These are phyloP conservation scores for Mimosa bimucronata DNA, from an alignment of 306 rosid genomes.

Conservation along the genomic window DNA sequence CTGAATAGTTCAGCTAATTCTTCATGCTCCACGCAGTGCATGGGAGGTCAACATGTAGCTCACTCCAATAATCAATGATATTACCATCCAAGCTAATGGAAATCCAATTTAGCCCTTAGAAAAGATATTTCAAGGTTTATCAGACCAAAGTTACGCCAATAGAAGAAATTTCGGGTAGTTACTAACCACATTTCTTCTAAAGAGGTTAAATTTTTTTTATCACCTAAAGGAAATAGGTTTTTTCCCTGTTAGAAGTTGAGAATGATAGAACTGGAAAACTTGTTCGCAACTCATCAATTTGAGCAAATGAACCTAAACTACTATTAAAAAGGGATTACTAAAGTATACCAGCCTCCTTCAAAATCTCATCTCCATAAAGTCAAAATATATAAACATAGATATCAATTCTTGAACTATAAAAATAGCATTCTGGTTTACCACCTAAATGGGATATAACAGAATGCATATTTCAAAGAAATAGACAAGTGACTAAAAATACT, in stretches of 20 bases:
- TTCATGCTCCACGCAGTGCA: background rate
- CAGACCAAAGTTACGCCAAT: conserved; percentile 9
- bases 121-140: conserved; percentile 14
- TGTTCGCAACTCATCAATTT: background rate
- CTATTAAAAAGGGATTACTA: background rate
- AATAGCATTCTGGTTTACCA: conserved; percentile 12
- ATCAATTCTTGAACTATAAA: background rate
- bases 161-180: background rate
- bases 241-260: background rate
- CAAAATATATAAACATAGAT: conserved; percentile 30
- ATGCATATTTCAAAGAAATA: background rate
- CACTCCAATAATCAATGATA: background rate
- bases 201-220: background rate
- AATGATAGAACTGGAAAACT: background rate
- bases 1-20: background rate
- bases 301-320: background rate
- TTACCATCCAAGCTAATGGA: conserved; percentile 10
- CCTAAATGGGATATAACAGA: conserved; percentile 20
- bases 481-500: conserved; percentile 23
- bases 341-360: conserved; percentile 11
- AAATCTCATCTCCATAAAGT: conserved; percentile 23
- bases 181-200: background rate
- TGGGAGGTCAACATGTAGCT: background rate
- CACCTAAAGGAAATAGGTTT: background rate
- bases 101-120: background rate